These are phyloP conservation scores for Forsythia viridissima DNA, from an alignment of 257 asterid species.

Conservation along the genomic window DNA sequence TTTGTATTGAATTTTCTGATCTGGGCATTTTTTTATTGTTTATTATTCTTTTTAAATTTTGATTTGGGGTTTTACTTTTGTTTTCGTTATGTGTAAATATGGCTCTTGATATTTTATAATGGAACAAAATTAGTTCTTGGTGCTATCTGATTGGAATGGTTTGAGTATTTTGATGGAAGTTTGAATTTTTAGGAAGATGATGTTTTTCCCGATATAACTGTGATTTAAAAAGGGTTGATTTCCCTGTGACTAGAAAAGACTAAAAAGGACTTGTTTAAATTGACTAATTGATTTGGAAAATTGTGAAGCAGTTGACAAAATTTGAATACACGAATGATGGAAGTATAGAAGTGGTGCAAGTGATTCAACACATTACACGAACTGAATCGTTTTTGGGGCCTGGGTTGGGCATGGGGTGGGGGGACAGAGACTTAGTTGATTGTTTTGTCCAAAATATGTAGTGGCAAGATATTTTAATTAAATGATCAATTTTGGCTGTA, in stretches of 20 bases:
- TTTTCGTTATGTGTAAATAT: background rate
- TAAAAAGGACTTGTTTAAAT: background rate
- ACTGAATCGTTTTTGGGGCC: background rate
- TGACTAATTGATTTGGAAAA: background rate
- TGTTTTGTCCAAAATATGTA: background rate
- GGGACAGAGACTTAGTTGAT: background rate
- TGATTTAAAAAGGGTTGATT: background rate
- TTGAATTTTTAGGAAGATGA: background rate
- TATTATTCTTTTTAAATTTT: background rate
- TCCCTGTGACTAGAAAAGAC: background rate
- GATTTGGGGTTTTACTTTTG: slow-evolving; percentile 19
- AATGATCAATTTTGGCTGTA: background rate
- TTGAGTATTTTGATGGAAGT: background rate
- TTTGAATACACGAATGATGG: background rate
- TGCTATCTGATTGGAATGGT: slow-evolving; percentile 3
- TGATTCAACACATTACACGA: background rate
- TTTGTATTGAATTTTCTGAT: slow-evolving; percentile 19
- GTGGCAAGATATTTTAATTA: background rate
- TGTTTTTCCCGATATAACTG: background rate
- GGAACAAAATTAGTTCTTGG: background rate
- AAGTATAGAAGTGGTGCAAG: background rate
- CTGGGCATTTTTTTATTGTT: slow-evolving; percentile 11
- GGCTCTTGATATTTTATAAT: background rate
- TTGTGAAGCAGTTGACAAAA: background rate
- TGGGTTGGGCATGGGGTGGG: background rate